A percentile compares a stretch with the other conserved stretches of the same genome.
phyloP scores from a whole-genome alignment of 176 grass and related monocot species.

The Elymus sibiricus region DNA sequence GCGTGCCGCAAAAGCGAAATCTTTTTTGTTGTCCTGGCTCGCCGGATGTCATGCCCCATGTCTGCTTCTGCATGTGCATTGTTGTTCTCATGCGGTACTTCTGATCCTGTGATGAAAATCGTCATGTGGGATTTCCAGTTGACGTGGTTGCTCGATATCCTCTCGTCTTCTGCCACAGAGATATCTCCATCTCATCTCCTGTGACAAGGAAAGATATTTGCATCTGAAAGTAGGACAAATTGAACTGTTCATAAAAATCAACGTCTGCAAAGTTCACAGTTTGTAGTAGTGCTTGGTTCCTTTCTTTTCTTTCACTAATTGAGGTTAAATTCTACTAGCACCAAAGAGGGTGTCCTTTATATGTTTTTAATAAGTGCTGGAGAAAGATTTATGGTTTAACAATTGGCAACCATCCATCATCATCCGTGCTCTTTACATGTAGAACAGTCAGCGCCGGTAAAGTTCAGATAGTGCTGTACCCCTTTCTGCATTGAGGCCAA shows the following conservation, averaged over 20 bases:
- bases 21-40: constrained; percentile 1
- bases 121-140: not conserved
- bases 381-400: not conserved
- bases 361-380: not conserved
- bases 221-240: not conserved
- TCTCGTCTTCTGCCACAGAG: not conserved
- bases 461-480: constrained; percentile 16
- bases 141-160: not conserved
- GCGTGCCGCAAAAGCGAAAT: not conserved
- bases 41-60: not conserved
- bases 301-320: not conserved
- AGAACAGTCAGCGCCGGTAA: not conserved
- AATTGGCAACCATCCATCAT: not conserved
- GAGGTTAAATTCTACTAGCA: not conserved
- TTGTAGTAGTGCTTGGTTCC: not conserved
- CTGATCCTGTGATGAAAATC: constrained; percentile 21
- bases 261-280: not conserved
- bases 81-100: not conserved
- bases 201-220: not conserved
- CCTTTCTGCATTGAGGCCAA: constrained; percentile 10
- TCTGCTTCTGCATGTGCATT: constrained; percentile 27
- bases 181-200: not conserved
- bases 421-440: not conserved
- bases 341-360: not conserved
- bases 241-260: not conserved